Evolutionary conservation across 2,329 filamentous ascomycete genomes (phyloP), one percentile per base, ranked within the genome.

Genomic region (Biscogniauxia sp.): DNA sequence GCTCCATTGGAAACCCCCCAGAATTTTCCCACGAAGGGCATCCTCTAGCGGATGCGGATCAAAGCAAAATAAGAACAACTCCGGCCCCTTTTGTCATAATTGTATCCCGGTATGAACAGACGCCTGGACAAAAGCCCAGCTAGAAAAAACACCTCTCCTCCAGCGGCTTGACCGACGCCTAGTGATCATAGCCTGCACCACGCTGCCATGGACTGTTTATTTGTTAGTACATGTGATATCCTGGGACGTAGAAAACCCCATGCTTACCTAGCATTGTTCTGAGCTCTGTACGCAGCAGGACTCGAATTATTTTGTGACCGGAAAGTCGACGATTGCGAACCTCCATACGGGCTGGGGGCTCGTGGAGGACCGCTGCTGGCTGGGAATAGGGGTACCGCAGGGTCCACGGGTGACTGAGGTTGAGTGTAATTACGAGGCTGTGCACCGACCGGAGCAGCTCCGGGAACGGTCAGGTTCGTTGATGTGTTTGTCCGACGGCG

Each of bases 161-260:
- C 52, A 62, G 64, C 53, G 65, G 63, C 32, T 66, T 51, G 58
- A 62, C 58, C 67, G 57, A 58, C 53, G 53, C 63, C 65, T 78
- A 80, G 71, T 79, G 75, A 53, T 84, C 82, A 70, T 84, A 84
- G 63, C 82, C 82, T 58, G 82, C 82, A 67, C 82, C 82, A 66
- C 82, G 80, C 74, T 84, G 82, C 82, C 82, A 84, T 64, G 81
- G 81, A 73, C 81, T 84, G 65, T 20, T 56, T 51, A 53, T 53
- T 28, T 23, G 66, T 75, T 65, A 72, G 70, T 61, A 61, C 66
- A 25, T 9, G 51, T 56, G 26, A 51, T 58, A 32, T 51, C 41
- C 13, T 19, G 17, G 58, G 3, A 51, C 6, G 41, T 37, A 37
- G 20, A 53, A 26, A 9, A 25, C 11, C 32, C n/a, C 37, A 15